Percentiles rank a stretch among this genome's conserved stretches.
Evolutionary conservation across 331 rosid species (phyloP).

Genomic region (Pyracantha coccinea): DNA sequence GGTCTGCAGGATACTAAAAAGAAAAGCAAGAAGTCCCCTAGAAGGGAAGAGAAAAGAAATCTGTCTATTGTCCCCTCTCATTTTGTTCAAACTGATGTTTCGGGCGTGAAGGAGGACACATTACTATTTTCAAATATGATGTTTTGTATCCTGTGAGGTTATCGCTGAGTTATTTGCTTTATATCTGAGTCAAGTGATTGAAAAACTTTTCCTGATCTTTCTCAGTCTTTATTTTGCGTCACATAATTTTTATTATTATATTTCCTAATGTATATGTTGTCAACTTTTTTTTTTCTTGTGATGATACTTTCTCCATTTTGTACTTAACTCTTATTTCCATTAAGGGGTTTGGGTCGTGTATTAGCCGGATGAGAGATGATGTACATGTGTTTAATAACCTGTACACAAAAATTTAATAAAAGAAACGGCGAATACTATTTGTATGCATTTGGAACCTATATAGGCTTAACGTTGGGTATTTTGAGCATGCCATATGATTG

Average conservation of each 20-base stretch:
- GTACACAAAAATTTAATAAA: neutral
- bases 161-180: conserved; percentile 2
- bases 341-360: neutral
- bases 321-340: neutral
- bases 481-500: neutral
- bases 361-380: neutral
- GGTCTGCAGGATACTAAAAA: conserved; percentile 44
- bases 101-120: conserved; percentile 61
- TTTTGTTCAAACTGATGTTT: conserved; percentile 83
- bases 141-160: conserved; percentile 76
- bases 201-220: neutral
- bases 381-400: neutral
- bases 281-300: neutral
- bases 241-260: neutral
- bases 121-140: conserved; percentile 72
- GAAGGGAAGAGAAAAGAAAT: conserved; percentile 45
- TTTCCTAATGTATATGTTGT: neutral
- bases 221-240: neutral
- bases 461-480: neutral
- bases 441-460: neutral
- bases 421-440: neutral
- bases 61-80: conserved; percentile 74
- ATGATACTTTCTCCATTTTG: neutral
- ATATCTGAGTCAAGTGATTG: conserved; percentile 6
- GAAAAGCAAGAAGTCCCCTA: conserved; percentile 39